A percentile compares a stretch with the other conserved stretches of the same genome.
Conservation (phyloP, 1,284 basidiomycete genomes). For the Fomitopsis palustris region DNA sequence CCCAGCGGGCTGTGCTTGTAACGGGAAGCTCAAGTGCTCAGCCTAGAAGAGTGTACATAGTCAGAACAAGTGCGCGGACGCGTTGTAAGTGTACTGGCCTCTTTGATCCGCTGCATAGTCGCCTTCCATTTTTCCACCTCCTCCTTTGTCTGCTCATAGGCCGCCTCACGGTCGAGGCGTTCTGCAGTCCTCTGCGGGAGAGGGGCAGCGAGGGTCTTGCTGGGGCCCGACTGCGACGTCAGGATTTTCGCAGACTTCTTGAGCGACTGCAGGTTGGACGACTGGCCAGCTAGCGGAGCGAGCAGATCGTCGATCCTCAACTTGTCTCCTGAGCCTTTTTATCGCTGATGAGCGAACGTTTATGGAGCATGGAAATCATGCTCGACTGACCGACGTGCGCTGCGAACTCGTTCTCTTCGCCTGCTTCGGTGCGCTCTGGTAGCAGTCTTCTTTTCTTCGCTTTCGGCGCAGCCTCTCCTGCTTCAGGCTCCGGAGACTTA, state of each 20-base stretch:
- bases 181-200: slow-evolving; percentile 87
- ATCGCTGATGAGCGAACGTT: background rate
- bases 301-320: slow-evolving; percentile 76
- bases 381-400: slow-evolving; percentile 43
- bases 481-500: slow-evolving; percentile 48
- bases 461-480: slow-evolving; percentile 23
- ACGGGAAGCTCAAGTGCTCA: slow-evolving; percentile 89
- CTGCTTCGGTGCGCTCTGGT: slow-evolving; percentile 71
- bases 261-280: slow-evolving; percentile 58
- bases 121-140: slow-evolving; percentile 94
- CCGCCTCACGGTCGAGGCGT: slow-evolving; percentile 88
- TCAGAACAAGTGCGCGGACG: background rate
- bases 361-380: background rate
- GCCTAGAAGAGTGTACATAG: slow-evolving; percentile 44
- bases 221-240: slow-evolving; percentile 44
- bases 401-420: slow-evolving; percentile 73
- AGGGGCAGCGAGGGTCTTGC: slow-evolving; percentile 77
- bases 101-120: slow-evolving; percentile 85
- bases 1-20: slow-evolving; percentile 64
- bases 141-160: slow-evolving; percentile 89
- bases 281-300: slow-evolving; percentile 56
- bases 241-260: slow-evolving; percentile 68
- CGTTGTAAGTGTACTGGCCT: slow-evolving; percentile 39
- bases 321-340: slow-evolving; percentile 41
- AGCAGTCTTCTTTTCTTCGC: slow-evolving; percentile 60